phyloP scores from a whole-genome alignment of 345 rosid species.

The Aquilaria malaccensis region DNA sequence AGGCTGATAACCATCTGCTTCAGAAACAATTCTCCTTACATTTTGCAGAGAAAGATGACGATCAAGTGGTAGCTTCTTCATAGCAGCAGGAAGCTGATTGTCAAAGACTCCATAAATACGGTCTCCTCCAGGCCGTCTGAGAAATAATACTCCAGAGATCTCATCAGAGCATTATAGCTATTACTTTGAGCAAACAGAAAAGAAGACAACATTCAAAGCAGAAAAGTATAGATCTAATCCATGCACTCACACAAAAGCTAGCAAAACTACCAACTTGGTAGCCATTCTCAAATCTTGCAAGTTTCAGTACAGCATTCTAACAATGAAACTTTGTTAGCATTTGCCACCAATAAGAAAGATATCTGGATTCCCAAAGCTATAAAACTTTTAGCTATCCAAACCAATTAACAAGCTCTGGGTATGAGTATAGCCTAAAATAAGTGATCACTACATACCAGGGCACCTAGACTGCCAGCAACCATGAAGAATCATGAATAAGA shows the following conservation, averaged over 20 bases:
- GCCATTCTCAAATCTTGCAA: not conserved
- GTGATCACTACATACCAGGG: not conserved
- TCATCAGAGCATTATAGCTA: not conserved
- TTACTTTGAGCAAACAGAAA: not conserved
- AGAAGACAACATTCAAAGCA: not conserved
- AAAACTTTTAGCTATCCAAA: not conserved
- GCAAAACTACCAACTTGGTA: not conserved
- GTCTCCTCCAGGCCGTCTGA: constrained; percentile 70
- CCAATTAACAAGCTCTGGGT: not conserved
- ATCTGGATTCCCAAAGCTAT: not conserved
- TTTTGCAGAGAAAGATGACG: constrained; percentile 55
- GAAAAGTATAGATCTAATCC: not conserved
- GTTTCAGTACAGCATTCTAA: no score
- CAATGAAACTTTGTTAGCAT: not conserved
- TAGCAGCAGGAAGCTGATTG: constrained; percentile 58
- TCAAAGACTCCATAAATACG: constrained; percentile 58
- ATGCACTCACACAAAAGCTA: not conserved
- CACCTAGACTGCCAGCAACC: not conserved
- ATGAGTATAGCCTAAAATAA: not conserved
- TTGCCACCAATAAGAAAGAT: not conserved
- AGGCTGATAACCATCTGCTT: constrained; percentile 76
- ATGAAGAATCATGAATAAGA: not conserved
- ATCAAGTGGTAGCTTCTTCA: constrained; percentile 62
- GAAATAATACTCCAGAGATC: constrained; percentile 1
- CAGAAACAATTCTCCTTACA: constrained; percentile 53